phyloP scores from a whole-genome alignment of 192 early-diverging fungal species.

The Phlyctochytrium planicorne region DNA sequence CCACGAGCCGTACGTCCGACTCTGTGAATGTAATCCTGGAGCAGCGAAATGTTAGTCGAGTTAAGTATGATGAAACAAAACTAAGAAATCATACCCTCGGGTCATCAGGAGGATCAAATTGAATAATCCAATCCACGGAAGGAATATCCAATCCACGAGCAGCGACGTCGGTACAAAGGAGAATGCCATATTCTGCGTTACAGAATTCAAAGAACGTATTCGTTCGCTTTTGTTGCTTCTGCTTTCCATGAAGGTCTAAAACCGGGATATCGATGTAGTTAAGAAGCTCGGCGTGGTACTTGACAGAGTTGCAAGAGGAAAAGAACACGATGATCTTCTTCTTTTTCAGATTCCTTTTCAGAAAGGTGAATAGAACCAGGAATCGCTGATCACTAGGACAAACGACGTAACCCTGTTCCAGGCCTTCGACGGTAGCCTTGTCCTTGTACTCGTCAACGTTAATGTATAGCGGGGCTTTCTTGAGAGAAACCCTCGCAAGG shows the following conservation, averaged over 20 bases:
- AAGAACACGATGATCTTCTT: slow-evolving; percentile 99
- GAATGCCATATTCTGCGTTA: slow-evolving; percentile 90
- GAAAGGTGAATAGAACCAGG: slow-evolving; percentile 96
- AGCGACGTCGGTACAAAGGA: slow-evolving; percentile 97
- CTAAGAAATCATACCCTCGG: slow-evolving; percentile 59
- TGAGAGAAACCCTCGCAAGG: slow-evolving; percentile 95
- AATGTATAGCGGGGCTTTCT: slow-evolving; percentile 96
- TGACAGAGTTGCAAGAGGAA: slow-evolving; percentile 95
- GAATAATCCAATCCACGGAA: slow-evolving; percentile 98
- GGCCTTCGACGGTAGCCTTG: slow-evolving; percentile 88
- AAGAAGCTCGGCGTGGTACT: slow-evolving; percentile 95
- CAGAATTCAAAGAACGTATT: slow-evolving; percentile 99
- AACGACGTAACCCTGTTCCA: slow-evolving; percentile 98
- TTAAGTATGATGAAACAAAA: neutral
- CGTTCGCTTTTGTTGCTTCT: slow-evolving; percentile 98
- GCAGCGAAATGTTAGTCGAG: neutral
- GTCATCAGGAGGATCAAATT: slow-evolving; percentile 99
- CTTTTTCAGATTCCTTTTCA: slow-evolving; percentile 96
- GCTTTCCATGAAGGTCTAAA: slow-evolving; percentile 93
- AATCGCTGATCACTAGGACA: slow-evolving; percentile 91
- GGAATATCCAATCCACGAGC: slow-evolving; percentile 98
- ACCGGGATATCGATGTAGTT: slow-evolving; percentile 99
- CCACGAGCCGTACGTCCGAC: slow-evolving; percentile 88
- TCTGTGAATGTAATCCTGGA: slow-evolving; percentile 44
- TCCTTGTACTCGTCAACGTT: slow-evolving; percentile 98